Evolutionary conservation across 345 rosid species (phyloP).

Genomic region (Eucalyptus caleyi): DNA sequence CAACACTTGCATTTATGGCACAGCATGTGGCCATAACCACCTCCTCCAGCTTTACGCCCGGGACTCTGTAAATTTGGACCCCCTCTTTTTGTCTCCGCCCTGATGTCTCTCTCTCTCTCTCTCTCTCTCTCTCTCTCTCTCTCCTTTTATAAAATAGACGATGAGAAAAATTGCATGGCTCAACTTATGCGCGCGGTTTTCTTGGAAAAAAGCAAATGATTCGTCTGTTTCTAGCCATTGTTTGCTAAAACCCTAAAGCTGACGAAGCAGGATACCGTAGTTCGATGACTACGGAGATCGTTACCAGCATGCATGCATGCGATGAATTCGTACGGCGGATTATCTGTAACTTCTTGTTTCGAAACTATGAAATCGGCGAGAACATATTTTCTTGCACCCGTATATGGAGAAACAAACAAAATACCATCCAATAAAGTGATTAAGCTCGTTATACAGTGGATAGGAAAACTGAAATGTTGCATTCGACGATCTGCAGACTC

Average conservation of each 20-base stretch:
- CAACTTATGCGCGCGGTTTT: not conserved
- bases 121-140: not conserved
- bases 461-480: not conserved
- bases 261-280: not conserved
- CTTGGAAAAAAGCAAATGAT: not conserved
- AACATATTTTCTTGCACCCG: not conserved
- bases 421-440: not conserved
- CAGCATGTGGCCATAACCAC: slow-evolving; percentile 37
- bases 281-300: not conserved
- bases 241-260: not conserved
- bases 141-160: not conserved
- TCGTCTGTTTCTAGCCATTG: not conserved
- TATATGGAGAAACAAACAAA: not conserved
- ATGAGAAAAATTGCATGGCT: not conserved
- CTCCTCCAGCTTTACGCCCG: slow-evolving; percentile 3
- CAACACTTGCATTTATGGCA: slow-evolving; percentile 18
- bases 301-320: not conserved
- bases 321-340: not conserved
- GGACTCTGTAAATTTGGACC: not conserved
- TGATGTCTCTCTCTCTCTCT: not conserved
- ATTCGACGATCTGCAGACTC: not conserved
- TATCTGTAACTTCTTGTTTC: not conserved
- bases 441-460: not conserved
- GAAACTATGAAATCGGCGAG: not conserved
- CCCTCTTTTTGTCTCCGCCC: not conserved